Base-by-base conservation (phyloP, 495 filamentous ascomycete species). In the Penicillium mononematosum region DNA sequence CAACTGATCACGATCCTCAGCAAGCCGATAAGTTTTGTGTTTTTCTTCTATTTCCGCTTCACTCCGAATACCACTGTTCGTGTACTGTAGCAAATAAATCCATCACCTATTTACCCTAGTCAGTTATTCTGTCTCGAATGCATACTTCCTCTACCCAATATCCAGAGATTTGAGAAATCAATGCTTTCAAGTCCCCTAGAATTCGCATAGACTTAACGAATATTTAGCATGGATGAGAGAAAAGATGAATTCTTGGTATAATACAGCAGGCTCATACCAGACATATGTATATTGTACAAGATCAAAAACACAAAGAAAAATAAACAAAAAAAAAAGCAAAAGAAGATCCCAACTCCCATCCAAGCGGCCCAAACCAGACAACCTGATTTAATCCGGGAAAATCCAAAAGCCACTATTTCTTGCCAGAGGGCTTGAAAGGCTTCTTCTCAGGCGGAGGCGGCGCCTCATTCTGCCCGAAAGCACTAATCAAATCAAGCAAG, bases 401-500 rank as follows among this genome's bases (percentile, higher is more conserved):
- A 29, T 29, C 31, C 25, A n/a, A 22, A 53, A 43, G 6, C 50
- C 39, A 56, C 48, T 58, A 65, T 58, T 67, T 65, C 69, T 72
- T 72, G n/a, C 38, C 38, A 24, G 27, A 11, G 29, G 20, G 16
- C 42, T 55, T 46, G 4, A 24, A 24, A 45, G 17, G 4, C 68
- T 72, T 74, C 68, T 72, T 70, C 55, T 53, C 58, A 44, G 45
- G 53, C 36, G 63, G 55, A 38, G 61, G 56, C 50, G 61, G 56
- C 47, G 73, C 65, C 59, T 75, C 68, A 43, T 75, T 69, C 58
- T 75, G 70, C 9, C 80, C 79, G 68, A 83, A 90, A 20, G 78
- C 78, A 64, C 83, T 83, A 61, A 92, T 88, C 73, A 92, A 70
- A 76, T 91, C 88, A 68, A 84, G 73, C 64, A 90, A 58, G 57